A percentile compares a stretch with the other conserved stretches of the same genome.
Evolutionary conservation across 495 filamentous ascomycete genomes (phyloP).

Genomic region (Paragyromitra xinjiangensis): DNA sequence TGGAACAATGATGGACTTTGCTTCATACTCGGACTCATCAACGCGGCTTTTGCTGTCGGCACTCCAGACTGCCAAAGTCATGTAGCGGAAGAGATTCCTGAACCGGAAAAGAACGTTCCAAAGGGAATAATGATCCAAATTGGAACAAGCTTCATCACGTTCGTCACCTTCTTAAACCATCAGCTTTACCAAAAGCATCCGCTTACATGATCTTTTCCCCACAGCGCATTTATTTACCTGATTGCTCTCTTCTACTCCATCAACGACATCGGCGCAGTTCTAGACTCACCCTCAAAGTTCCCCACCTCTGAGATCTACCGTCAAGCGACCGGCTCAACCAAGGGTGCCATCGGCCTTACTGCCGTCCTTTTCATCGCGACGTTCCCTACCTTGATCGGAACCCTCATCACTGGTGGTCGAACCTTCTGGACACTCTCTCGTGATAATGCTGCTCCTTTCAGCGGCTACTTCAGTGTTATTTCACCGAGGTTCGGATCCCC

Average conservation of each 20-base stretch:
- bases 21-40: conserved; percentile 82
- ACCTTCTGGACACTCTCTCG: conserved; percentile 85
- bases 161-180: neutral
- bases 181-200: conserved; percentile 49
- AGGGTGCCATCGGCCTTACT: conserved; percentile 62
- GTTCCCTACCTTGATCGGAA: conserved; percentile 70
- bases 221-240: conserved; percentile 72
- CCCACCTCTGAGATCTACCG: conserved; percentile 80
- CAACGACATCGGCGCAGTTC: conserved; percentile 69
- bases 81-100: conserved; percentile 82
- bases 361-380: conserved; percentile 72
- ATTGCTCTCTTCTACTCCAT: conserved; percentile 78
- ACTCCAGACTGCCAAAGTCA: conserved; percentile 80
- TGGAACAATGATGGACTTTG: conserved; percentile 76
- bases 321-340: conserved; percentile 75
- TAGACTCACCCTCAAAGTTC: conserved; percentile 68
- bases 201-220: neutral
- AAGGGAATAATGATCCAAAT: conserved; percentile 69
- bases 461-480: conserved; percentile 62
- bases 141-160: conserved; percentile 67
- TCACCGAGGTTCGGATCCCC: conserved; percentile 69
- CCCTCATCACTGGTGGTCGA: conserved; percentile 79
- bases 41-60: conserved; percentile 85
- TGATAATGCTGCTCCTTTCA: conserved; percentile 71
- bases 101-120: conserved; percentile 71